These are phyloP conservation scores for Rutstroemia sp. DNA, from an alignment of 2,329 filamentous ascomycete species.

Conservation along the genomic window DNA sequence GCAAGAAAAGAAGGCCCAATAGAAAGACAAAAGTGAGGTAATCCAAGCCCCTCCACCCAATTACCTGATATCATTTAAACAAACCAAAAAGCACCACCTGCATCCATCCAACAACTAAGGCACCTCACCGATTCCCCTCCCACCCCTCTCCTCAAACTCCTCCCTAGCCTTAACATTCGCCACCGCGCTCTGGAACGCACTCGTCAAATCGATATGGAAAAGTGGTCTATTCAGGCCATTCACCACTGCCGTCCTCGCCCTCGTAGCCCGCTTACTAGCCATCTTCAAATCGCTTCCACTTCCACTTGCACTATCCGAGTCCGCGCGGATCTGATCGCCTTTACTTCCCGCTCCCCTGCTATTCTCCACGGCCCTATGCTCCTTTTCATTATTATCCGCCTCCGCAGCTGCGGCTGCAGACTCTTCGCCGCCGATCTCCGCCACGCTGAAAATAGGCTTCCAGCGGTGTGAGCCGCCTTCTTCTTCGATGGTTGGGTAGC, in stretches of 20 bases:
- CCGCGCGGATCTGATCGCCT: constrained; percentile 24
- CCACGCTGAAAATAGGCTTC: constrained; percentile 94
- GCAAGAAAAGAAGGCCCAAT: too few relatives aligned
- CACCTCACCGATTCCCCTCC: constrained; percentile 18
- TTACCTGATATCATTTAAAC: not conserved
- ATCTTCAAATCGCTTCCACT: constrained; percentile 16
- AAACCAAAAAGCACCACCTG: too few relatives aligned
- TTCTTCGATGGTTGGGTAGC: constrained; percentile 58
- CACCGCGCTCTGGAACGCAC: constrained; percentile 80
- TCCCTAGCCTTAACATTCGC: constrained; percentile 60
- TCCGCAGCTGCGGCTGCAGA: constrained; percentile 66
- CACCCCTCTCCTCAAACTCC: constrained; percentile 29
- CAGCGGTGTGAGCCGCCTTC: constrained; percentile 49
- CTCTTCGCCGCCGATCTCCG: constrained; percentile 67
- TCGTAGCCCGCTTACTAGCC: constrained; percentile 30
- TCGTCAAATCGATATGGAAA: constrained; percentile 90
- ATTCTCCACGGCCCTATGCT: constrained; percentile 22
- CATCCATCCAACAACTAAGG: constrained; percentile 8
- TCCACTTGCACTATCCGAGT: constrained; percentile 15
- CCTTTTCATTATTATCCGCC: constrained; percentile 43
- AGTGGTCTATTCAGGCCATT: constrained; percentile 83
- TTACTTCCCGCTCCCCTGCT: constrained; percentile 15
- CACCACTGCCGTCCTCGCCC: constrained; percentile 52
- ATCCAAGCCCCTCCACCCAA: not conserved
- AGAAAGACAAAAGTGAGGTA: not conserved